Evolutionary conservation across 257 asterid species (phyloP), one percentile per base, ranked within the genome.

Genomic region (Jacaranda mimosifolia): DNA sequence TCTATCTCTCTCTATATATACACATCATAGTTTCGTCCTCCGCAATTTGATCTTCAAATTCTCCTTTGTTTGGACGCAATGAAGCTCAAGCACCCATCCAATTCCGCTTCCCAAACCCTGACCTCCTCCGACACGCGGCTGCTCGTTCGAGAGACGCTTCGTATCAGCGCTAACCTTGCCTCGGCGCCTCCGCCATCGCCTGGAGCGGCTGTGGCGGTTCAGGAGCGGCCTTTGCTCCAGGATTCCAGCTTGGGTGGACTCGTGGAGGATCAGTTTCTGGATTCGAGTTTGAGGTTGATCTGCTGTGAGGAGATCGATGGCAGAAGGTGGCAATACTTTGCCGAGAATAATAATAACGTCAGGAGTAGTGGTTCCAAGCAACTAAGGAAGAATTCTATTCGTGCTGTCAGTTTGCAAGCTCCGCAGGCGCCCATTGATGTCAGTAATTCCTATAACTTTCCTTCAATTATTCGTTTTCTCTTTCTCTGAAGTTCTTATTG

Each of bases 291-390:
- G 83, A 90, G 96, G 77, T 72, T 92, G 86, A 88, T 96, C 72
- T 93, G 97, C 82, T 87, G 91, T 59, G 99, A 96, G 85, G 98
- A 96, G 92, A 82, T 93, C 75, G 97, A 91, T 14, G 98, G 99
- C 43, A 87, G 94, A 19, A 83, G 93, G 69, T 93, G 96, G 95
- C 92, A 92, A 72, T 94, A 93, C 81, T 90, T 87, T 35, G 95
- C 98, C 19, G 92, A 88, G 64, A 82, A 77, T 53, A 70, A 60
- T 21, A 73, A 63, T 71, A 70, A 79, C 55, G 72, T 26, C 15
- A 42, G 75, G 55, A 63, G 48, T 48, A 15, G 76, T 57, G 80
- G 83, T 70, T 76, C 86, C 26, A 85, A 83, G 84, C 81, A 80
- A n/a, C 86, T 83, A 77, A 91, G 84, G 96, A 90, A 81, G 83